Evolutionary conservation across 495 filamentous ascomycete genomes (phyloP), one percentile per base, ranked within the genome.

Genomic region (Penicillium chermesinum): DNA sequence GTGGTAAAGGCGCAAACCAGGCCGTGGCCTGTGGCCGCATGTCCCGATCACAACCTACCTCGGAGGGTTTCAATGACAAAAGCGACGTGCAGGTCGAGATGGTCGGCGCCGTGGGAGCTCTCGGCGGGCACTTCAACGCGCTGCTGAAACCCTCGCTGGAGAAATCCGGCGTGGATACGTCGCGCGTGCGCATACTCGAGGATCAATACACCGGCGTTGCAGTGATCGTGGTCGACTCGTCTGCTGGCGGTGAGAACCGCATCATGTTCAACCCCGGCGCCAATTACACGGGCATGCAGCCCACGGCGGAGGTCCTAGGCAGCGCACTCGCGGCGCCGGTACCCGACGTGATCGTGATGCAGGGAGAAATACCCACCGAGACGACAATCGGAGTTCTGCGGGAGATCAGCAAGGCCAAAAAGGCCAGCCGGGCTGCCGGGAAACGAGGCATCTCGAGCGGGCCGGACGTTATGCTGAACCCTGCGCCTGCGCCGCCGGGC

Each of bases 1-100:
- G 93, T 45, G 93, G 93, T 35, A 98, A 98, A 70, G 93, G 93
- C 50, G 89, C 89, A 27, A 98, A 98, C 73, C 93, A 97, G 70
- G 89, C 89, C 38, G 87, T 95, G 35, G 91, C 91, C 6, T 82
- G 78, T 57, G 78, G 77, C 0, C 77, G 86, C 1, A 69, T 87
- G 9, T 84, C 80, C 0, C 78, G 83, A 48, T 48, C 59, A 7
- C 53, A 59, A n/a, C 61, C 52, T n/a, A 40, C 37, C 12, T 42
- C 53, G 13, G 43, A 55, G 5, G 42, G 58, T 13, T 35, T 61
- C 7, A 52, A 66, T 10, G 54, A 55, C 13, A 56, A 58, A n/a
- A 67, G 65, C 19, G 65, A 72, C 13, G 79, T 88, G 2, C 59
- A 66, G 3, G 82, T 95, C 18, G 72, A 79, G 48, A 96, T 97